Conservation (phyloP, 805 yeast genomes). For the Suhomyces emberorum region DNA sequence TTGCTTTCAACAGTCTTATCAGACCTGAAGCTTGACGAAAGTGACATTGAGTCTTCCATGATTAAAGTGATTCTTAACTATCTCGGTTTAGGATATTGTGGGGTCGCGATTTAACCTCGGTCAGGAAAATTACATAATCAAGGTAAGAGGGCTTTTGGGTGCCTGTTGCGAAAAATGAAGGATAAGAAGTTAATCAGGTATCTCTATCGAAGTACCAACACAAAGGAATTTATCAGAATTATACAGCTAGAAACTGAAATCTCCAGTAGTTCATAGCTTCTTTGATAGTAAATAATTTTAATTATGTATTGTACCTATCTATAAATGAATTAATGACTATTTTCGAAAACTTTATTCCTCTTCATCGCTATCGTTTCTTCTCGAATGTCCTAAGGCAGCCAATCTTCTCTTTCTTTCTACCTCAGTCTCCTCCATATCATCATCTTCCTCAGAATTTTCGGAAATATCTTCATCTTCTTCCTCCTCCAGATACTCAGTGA, state of each 20-base stretch:
- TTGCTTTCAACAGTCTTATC: slow-evolving; percentile 6
- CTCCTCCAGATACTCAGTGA: slow-evolving; percentile 5
- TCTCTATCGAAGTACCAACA: too few relatives aligned
- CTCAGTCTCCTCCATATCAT: slow-evolving; percentile 51
- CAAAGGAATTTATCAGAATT: too few relatives aligned
- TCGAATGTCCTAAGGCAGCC: slow-evolving; percentile 50
- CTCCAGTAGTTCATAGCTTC: too few relatives aligned
- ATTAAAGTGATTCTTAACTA: background rate
- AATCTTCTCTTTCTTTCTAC: slow-evolving; percentile 63
- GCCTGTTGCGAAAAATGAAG: too few relatives aligned
- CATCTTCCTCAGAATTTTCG: slow-evolving; percentile 16
- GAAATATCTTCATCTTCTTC: slow-evolving; percentile 9
- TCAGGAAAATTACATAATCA: background rate
- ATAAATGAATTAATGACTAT: background rate
- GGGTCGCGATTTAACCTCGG: background rate
- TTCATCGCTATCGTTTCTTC: slow-evolving; percentile 46
- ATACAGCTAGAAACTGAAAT: too few relatives aligned
- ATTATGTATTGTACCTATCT: background rate
- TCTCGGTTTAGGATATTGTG: too few relatives aligned
- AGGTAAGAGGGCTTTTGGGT: too few relatives aligned
- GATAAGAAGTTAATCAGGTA: too few relatives aligned
- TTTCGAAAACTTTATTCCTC: slow-evolving; percentile 29
- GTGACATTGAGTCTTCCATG: slow-evolving; percentile 3
- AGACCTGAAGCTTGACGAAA: slow-evolving; percentile 2
- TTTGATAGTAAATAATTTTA: too few relatives aligned